Evolutionary conservation across 371 early-diverging fungal genomes (phyloP).

Genomic region (Rhizomucor miehei): DNA sequence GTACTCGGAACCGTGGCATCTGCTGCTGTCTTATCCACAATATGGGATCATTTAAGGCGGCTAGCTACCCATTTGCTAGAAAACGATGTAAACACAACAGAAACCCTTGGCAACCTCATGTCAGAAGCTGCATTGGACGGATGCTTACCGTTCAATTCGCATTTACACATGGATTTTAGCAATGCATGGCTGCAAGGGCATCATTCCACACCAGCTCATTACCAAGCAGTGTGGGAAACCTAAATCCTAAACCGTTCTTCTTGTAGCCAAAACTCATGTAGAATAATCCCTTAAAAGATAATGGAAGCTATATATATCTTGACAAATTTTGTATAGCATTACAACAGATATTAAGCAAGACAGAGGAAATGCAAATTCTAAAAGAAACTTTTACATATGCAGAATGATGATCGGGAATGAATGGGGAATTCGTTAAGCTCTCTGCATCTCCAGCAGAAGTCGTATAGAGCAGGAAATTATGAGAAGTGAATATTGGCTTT

Average conservation of each 20-base stretch:
- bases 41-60: conserved; percentile 39
- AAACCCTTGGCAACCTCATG: conserved; percentile 32
- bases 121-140: conserved; percentile 47
- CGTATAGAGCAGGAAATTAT: conserved; percentile 18
- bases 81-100: conserved; percentile 42
- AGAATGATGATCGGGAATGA: too few species aligned
- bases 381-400: too few species aligned
- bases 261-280: too few species aligned
- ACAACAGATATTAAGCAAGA: neutral
- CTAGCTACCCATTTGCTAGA: conserved; percentile 38
- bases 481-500: conserved; percentile 74
- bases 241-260: too few species aligned
- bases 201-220: too few species aligned
- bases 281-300: too few species aligned
- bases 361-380: neutral
- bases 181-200: neutral
- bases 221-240: too few species aligned
- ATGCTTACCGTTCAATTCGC: conserved; percentile 42
- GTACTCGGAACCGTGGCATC: conserved; percentile 28
- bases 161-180: conserved; percentile 45
- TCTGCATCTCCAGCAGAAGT: too few species aligned
- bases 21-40: conserved; percentile 32
- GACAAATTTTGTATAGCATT: too few species aligned
- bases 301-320: too few species aligned
- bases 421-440: too few species aligned